These are phyloP conservation scores for Kingdonia uniflora DNA, from an alignment of 164 flowering plant genomes.

Conservation along the genomic window DNA sequence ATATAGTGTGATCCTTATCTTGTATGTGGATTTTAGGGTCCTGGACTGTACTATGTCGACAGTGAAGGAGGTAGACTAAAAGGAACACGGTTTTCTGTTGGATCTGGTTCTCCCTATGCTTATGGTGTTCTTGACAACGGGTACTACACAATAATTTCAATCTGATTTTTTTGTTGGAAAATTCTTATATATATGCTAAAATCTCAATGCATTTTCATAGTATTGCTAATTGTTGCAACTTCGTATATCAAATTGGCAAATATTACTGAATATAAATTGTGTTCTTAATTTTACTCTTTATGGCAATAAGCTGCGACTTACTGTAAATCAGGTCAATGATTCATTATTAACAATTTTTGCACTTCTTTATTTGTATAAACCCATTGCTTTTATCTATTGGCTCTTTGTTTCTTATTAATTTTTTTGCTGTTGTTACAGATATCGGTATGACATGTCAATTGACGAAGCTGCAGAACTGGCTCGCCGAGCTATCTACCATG, in stretches of 20 bases:
- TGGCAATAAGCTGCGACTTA: no score
- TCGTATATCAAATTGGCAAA: no score
- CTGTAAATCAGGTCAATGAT: no score
- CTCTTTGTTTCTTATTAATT: background rate
- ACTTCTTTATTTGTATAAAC: no score
- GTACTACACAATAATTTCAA: constrained; percentile 14
- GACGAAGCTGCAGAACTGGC: constrained; percentile 92
- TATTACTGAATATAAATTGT: no score
- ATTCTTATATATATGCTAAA: no score
- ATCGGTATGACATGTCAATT: constrained; percentile 61
- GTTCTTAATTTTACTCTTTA: no score
- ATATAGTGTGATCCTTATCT: background rate
- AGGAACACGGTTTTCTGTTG: constrained; percentile 87
- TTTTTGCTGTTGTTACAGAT: constrained; percentile 26
- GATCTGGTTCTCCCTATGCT: constrained; percentile 99
- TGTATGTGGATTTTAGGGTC: constrained; percentile 48
- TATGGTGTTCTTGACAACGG: constrained; percentile 93
- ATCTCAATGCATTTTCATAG: no score
- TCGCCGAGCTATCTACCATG: constrained; percentile 83
- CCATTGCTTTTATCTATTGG: no score
- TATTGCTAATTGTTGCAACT: no score
- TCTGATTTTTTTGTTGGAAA: no score
- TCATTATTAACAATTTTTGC: no score
- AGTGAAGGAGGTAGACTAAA: constrained; percentile 97
- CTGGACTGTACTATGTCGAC: constrained; percentile 93